Percentiles rank a stretch among this genome's conserved stretches.
phyloP scores from a whole-genome alignment of 208 protist genomes.

The Trypanosoma caninum region DNA sequence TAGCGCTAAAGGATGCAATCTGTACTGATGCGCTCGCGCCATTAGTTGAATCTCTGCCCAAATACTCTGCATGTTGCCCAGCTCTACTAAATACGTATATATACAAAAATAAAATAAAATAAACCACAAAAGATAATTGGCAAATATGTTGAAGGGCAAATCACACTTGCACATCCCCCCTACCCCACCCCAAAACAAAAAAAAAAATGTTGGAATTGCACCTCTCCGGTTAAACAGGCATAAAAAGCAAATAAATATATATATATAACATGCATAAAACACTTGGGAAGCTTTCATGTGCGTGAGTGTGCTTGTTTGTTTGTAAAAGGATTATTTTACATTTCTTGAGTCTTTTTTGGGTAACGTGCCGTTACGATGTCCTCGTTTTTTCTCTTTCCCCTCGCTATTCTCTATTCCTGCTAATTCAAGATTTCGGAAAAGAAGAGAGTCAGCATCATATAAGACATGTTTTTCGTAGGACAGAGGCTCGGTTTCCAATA shows the following conservation, averaged over 20 bases:
- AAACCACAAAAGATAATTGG: neutral
- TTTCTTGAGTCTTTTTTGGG: constrained; percentile 8
- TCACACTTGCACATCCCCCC: too few species aligned
- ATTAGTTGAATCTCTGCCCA: constrained; percentile 57
- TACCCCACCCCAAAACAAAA: neutral
- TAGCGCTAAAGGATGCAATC: constrained; percentile 73
- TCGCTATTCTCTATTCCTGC: constrained; percentile 20
- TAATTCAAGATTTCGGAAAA: constrained; percentile 42
- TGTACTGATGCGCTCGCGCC: constrained; percentile 69
- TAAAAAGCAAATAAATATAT: neutral
- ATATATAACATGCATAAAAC: neutral
- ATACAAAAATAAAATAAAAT: constrained; percentile 12
- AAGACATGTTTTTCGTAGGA: constrained; percentile 27
- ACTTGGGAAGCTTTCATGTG: too few species aligned
- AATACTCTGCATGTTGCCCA: constrained; percentile 41
- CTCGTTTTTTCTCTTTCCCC: constrained; percentile 21
- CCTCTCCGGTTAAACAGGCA: too few species aligned
- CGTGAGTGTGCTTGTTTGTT: too few species aligned
- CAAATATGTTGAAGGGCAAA: neutral
- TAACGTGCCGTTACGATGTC: neutral
- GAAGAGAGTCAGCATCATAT: constrained; percentile 44
- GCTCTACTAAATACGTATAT: constrained; percentile 13
- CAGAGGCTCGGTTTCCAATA: constrained; percentile 25
- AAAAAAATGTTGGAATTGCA: too few species aligned
- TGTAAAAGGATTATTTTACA: neutral